Conservation (phyloP, 2,329 filamentous ascomycete species). For the Podosphaera xanthii region DNA sequence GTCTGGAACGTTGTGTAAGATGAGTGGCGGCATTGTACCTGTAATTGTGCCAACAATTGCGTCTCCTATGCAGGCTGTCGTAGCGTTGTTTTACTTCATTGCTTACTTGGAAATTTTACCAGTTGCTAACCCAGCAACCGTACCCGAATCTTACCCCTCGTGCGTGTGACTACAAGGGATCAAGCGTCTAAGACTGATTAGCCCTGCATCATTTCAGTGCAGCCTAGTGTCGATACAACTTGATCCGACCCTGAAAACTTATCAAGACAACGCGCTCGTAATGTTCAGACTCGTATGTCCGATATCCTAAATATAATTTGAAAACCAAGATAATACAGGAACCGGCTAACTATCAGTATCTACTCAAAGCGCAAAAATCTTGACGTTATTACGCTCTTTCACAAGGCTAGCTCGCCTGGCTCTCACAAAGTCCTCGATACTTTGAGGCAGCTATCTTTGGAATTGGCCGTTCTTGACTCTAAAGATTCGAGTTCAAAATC, state of each 20-base stretch:
- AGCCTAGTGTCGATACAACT: too few species aligned
- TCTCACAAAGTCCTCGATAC: conserved; percentile 53
- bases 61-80: too few species aligned
- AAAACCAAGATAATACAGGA: background rate
- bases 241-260: too few species aligned
- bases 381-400: conserved; percentile 91
- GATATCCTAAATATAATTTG: background rate
- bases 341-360: background rate
- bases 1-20: conserved; percentile 45
- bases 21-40: conserved; percentile 34
- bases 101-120: background rate
- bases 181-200: background rate
- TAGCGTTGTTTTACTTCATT: background rate
- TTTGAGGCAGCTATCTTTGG: conserved; percentile 59
- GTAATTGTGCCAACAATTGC: too few species aligned
- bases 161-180: background rate
- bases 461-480: conserved; percentile 22
- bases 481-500: conserved; percentile 32
- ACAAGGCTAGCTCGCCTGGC: conserved; percentile 51
- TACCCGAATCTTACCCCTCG: background rate
- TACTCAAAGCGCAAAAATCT: conserved; percentile 44
- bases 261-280: conserved; percentile 4
- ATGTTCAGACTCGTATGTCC: conserved; percentile 18
- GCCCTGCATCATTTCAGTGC: too few species aligned
- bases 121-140: too few species aligned